These are phyloP conservation scores for Ceratocystis cubensis DNA, from an alignment of 2,329 filamentous ascomycete species.

Conservation along the genomic window DNA sequence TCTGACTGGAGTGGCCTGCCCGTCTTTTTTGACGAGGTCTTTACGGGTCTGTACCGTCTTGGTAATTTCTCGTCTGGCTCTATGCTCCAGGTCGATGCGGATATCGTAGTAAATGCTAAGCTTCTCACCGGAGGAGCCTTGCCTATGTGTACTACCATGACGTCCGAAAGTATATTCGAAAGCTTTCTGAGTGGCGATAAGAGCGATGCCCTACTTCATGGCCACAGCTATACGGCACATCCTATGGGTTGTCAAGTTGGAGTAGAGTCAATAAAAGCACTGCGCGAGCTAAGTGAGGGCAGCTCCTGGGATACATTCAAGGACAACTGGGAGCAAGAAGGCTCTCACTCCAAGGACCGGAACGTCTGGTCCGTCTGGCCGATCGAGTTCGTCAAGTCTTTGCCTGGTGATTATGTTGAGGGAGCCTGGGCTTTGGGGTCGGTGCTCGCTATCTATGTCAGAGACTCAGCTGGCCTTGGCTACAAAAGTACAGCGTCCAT, in stretches of 20 bases:
- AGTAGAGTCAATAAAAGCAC: conserved; percentile 47
- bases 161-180: conserved; percentile 59
- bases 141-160: conserved; percentile 63
- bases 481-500: conserved; percentile 38
- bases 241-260: conserved; percentile 70
- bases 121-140: conserved; percentile 69
- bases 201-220: conserved; percentile 66
- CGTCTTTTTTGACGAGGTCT: conserved; percentile 75
- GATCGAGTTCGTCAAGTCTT: conserved; percentile 40
- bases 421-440: conserved; percentile 63
- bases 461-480: conserved; percentile 32
- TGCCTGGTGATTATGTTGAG: conserved; percentile 47
- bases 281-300: conserved; percentile 44
- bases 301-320: conserved; percentile 47
- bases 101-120: conserved; percentile 73
- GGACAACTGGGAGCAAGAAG: conserved; percentile 31
- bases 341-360: conserved; percentile 22
- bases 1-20: conserved; percentile 59
- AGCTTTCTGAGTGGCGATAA: conserved; percentile 62
- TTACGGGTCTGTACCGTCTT: conserved; percentile 73
- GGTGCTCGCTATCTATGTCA: conserved; percentile 53
- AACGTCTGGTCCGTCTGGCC: conserved; percentile 60
- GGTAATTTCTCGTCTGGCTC: conserved; percentile 58
- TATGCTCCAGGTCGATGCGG: conserved; percentile 55
- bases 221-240: conserved; percentile 79